These are phyloP conservation scores for Myochromella boudieri DNA, from an alignment of 768 basidiomycete species.

Conservation along the genomic window DNA sequence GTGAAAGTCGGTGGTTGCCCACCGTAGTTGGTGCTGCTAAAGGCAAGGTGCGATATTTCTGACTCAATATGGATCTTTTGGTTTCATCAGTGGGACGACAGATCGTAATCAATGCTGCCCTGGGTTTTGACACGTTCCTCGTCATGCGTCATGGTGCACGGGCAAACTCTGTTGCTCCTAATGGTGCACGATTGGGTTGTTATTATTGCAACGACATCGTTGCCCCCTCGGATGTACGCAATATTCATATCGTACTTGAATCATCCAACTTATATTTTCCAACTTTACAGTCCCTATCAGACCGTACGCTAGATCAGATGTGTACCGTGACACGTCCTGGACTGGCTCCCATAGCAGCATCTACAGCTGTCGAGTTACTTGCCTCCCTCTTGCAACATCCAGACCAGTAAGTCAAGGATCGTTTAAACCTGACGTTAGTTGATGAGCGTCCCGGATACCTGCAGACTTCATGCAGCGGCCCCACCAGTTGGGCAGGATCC, in stretches of 20 bases:
- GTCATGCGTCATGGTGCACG: constrained; percentile 95
- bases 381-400: constrained; percentile 90
- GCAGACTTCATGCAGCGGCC: constrained; percentile 59
- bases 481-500: constrained; percentile 49
- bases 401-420: constrained; percentile 51
- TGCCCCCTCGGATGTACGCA: constrained; percentile 83
- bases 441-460: neutral
- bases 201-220: constrained; percentile 99
- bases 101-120: constrained; percentile 92
- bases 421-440: neutral
- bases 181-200: constrained; percentile 66
- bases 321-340: constrained; percentile 98
- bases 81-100: constrained; percentile 26
- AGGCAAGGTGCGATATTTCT: constrained; percentile 59
- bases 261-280: neutral
- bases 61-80: neutral
- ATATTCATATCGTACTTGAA: neutral
- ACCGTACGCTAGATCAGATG: constrained; percentile 97
- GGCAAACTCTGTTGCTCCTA: constrained; percentile 28
- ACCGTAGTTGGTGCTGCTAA: constrained; percentile 84
- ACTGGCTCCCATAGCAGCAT: constrained; percentile 87
- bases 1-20: constrained; percentile 96
- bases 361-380: constrained; percentile 90
- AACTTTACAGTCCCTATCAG: constrained; percentile 44
- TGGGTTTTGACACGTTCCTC: constrained; percentile 94